Evolutionary conservation across 805 yeast genomes (phyloP).

Genomic region (Candida quercuum): DNA sequence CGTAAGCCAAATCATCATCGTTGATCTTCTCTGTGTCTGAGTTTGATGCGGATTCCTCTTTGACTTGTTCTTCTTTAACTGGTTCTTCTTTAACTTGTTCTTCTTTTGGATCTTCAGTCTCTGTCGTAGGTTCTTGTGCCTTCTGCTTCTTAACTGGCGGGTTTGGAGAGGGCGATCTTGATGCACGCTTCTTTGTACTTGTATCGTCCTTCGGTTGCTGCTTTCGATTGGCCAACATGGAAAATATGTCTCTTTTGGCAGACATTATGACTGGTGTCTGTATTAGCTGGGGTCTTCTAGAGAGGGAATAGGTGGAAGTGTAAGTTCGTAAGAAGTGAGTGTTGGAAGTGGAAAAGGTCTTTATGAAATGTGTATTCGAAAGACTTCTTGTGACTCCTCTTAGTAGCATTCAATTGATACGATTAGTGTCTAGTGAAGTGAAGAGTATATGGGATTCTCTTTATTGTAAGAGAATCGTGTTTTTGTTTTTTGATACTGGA

Average conservation of each 20-base stretch:
- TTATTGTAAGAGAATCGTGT: too few species aligned
- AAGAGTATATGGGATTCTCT: too few species aligned
- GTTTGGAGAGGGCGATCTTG: neutral
- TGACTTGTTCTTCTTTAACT: conserved; percentile 5
- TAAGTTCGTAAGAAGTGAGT: too few species aligned
- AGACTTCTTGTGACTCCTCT: too few species aligned
- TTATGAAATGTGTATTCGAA: too few species aligned
- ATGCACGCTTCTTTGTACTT: neutral
- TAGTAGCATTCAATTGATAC: too few species aligned
- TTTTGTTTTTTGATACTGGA: too few species aligned
- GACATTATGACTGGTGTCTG: conserved; percentile 9
- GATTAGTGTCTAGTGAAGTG: too few species aligned
- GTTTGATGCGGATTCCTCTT: neutral
- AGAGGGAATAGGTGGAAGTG: too few species aligned
- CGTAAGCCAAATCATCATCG: conserved; percentile 17
- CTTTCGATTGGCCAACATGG: conserved; percentile 16
- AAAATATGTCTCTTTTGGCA: conserved; percentile 19
- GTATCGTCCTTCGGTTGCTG: neutral
- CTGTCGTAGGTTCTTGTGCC: too few species aligned
- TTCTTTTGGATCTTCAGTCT: neutral
- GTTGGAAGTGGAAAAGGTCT: too few species aligned
- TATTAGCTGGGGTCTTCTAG: conserved; percentile 3
- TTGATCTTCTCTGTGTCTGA: neutral
- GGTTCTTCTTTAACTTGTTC: neutral
- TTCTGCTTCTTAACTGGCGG: neutral